Evolutionary conservation across 2,329 filamentous ascomycete genomes (phyloP).

Genomic region (Hymenotorrendiella dingleyae): DNA sequence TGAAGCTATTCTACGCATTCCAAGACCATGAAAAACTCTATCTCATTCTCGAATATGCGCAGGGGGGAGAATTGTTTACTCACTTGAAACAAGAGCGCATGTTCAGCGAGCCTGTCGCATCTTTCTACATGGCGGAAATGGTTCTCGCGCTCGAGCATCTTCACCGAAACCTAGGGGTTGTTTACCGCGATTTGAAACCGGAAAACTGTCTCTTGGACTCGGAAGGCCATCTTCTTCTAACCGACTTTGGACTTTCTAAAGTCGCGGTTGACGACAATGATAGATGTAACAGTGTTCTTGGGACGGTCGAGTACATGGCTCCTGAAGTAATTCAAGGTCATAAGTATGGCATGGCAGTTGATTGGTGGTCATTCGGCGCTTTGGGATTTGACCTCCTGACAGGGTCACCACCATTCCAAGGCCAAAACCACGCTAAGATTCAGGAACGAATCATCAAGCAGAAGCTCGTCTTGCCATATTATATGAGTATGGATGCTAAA

Average conservation of each 20-base stretch:
- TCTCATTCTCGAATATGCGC: slow-evolving; percentile 93
- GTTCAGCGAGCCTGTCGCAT: slow-evolving; percentile 83
- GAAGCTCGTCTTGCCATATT: slow-evolving; percentile 85
- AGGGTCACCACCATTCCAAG: slow-evolving; percentile 83
- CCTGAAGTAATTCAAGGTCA: slow-evolving; percentile 86
- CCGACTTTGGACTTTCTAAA: slow-evolving; percentile 95
- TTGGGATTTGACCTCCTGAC: slow-evolving; percentile 90
- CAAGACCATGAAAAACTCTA: slow-evolving; percentile 98
- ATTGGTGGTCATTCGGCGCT: slow-evolving; percentile 98
- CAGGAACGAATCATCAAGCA: slow-evolving; percentile 94
- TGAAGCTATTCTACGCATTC: slow-evolving; percentile 97
- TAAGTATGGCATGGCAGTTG: slow-evolving; percentile 88
- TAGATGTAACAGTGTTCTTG: slow-evolving; percentile 82
- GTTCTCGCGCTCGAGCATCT: slow-evolving; percentile 89
- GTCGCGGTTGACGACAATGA: slow-evolving; percentile 69
- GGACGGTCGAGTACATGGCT: slow-evolving; percentile 98
- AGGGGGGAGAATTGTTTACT: slow-evolving; percentile 95
- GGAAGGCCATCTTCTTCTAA: slow-evolving; percentile 87
- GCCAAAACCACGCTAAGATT: slow-evolving; percentile 88
- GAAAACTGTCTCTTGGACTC: slow-evolving; percentile 93
- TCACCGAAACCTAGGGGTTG: slow-evolving; percentile 84
- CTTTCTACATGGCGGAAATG: slow-evolving; percentile 99
- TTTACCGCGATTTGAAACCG: slow-evolving; percentile 95
- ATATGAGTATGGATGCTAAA: slow-evolving; percentile 84
- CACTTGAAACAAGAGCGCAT: slow-evolving; percentile 90